Evolutionary conservation across 306 rosid genomes (phyloP).

Genomic region (Albizia julibrissin): DNA sequence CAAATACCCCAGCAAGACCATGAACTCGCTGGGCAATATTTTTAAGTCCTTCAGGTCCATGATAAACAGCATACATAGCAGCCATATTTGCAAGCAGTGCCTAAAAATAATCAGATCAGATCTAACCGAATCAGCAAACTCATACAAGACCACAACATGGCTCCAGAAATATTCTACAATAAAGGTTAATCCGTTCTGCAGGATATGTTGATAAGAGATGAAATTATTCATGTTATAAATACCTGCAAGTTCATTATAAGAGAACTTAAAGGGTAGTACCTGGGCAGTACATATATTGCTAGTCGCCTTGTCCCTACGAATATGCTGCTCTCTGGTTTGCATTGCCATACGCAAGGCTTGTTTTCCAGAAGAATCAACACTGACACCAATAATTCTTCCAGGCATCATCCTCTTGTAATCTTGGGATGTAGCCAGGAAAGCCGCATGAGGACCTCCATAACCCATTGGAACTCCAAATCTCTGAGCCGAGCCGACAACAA

Average conservation of each 20-base stretch:
- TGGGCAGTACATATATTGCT: conserved; percentile 99
- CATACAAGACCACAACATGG: conserved; percentile 9
- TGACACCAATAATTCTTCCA: conserved; percentile 91
- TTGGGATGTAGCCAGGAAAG: conserved; percentile 95
- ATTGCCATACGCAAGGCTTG: conserved; percentile 83
- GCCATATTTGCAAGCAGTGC: conserved; percentile 99
- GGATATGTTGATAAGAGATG: not conserved
- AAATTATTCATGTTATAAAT: not conserved
- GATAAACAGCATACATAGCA: conserved; percentile 98
- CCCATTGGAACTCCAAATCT: conserved; percentile 99
- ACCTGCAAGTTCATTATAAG: not conserved
- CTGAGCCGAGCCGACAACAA: conserved; percentile 97
- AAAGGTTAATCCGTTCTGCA: not conserved
- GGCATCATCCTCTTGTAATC: conserved; percentile 99
- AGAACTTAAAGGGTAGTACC: conserved; percentile 47
- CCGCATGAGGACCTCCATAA: conserved; percentile 99
- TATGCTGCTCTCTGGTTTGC: conserved; percentile 99
- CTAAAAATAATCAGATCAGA: conserved; percentile 44
- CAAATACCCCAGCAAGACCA: conserved; percentile 92
- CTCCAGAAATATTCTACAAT: not conserved
- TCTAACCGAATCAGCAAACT: conserved; percentile 32
- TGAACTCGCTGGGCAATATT: conserved; percentile 80
- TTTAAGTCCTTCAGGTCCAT: conserved; percentile 97
- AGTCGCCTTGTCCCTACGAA: conserved; percentile 97
- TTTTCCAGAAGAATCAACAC: conserved; percentile 57